Base-by-base conservation (phyloP, 352 stramenopile genomes). In the Phytophthora uliginosa region DNA sequence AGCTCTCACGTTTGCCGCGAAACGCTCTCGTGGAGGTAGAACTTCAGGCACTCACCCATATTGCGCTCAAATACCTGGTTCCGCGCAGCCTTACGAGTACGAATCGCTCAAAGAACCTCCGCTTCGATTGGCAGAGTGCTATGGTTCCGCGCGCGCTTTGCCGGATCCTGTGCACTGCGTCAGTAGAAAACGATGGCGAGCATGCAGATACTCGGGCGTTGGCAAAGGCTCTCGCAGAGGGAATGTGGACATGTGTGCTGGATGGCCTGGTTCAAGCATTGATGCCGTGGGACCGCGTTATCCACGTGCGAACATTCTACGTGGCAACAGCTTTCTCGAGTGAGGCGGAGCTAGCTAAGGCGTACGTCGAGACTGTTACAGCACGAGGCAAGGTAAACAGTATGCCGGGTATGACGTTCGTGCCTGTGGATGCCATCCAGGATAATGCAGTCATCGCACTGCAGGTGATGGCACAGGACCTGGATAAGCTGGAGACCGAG, bases 401-500 rank as follows among this genome's bases (percentile, higher is more conserved):
- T 24, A 59, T 84, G 26, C 84, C 85, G 0, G 85, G 84, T 6
- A 83, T 92, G 64, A 95, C 90, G 54, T 94, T 96, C 67, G 74
- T 96, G 18, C 87, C 86, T 10, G 86, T 91, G 18, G 74, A 91
- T 12, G 75, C 72, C 22, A 89, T 96, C 18, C 84, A 92, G 31
- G 59, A 66, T 10, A 66, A 81, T 62, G 81, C 86, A 3, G 59
- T 75, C 0, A 26, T 90, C 42, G 84, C 84, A 1, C 47, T 94
- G 20, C 87, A 95, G 45, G 78, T 93, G 55, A 91, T 85, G 7
- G 87, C 86, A 18, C 86, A 95, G 59, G 88, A 96, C 58, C 61
- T 94, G 22, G 90, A 96, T 38, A 91, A 90, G 56, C 61, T 96
- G 5, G 90, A 96, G 65, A 95, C 90, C 7, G 88, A 96, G 63